Evolutionary conservation across 169 alveolate genomes (phyloP).

Genomic region (Toxoplasma gondii): DNA sequence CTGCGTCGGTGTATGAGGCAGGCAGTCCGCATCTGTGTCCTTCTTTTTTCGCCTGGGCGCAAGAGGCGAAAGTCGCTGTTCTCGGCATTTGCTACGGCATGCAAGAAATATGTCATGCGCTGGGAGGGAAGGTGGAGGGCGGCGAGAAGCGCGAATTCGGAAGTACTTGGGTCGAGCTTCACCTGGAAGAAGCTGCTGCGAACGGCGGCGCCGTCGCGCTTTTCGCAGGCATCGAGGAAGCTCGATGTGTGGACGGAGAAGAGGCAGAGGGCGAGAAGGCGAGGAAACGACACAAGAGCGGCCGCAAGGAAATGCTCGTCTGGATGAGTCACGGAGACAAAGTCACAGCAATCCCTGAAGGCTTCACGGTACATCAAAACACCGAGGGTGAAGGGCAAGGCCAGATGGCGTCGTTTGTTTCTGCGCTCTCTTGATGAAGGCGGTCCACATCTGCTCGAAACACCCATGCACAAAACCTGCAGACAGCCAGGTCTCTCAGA

Average conservation of each 20-base stretch:
- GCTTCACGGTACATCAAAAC: slow-evolving; percentile 46
- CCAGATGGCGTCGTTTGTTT: too few species aligned
- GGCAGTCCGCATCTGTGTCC: slow-evolving; percentile 72
- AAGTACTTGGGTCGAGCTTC: slow-evolving; percentile 26
- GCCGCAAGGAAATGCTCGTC: slow-evolving; percentile 36
- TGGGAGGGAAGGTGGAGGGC: slow-evolving; percentile 69
- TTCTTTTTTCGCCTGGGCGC: slow-evolving; percentile 58
- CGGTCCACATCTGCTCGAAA: neutral
- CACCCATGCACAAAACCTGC: neutral
- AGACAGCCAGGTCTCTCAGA: too few species aligned
- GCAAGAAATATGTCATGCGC: slow-evolving; percentile 70
- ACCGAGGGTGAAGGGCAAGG: too few species aligned
- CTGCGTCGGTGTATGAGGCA: slow-evolving; percentile 74
- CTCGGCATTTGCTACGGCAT: slow-evolving; percentile 78
- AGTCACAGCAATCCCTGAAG: slow-evolving; percentile 49
- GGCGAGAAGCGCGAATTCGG: slow-evolving; percentile 68
- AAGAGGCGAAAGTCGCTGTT: slow-evolving; percentile 56
- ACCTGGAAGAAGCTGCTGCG: neutral
- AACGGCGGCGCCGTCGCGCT: neutral
- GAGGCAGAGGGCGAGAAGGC: neutral
- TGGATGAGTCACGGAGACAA: slow-evolving; percentile 80
- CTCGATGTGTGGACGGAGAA: neutral
- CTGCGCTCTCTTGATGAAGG: too few species aligned
- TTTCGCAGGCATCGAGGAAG: neutral
- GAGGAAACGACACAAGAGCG: neutral